These are phyloP conservation scores for Linum tenue DNA, from an alignment of 345 rosid genomes.

Conservation along the genomic window DNA sequence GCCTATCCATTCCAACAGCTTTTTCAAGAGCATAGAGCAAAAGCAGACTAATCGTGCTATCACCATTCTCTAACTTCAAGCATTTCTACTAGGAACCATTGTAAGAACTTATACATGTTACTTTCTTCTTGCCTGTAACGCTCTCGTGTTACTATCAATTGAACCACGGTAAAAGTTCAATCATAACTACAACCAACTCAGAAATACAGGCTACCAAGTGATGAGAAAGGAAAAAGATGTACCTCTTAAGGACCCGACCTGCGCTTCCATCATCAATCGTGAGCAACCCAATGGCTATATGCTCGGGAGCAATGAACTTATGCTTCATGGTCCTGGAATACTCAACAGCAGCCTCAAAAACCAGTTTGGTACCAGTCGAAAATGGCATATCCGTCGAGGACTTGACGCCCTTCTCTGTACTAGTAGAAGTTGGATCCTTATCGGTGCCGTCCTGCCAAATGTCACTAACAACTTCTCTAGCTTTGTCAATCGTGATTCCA, in stretches of 20 bases:
- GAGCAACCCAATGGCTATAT: constrained; percentile 77
- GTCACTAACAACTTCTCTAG: constrained; percentile 57
- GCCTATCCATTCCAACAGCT: neutral
- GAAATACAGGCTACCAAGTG: neutral
- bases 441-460: constrained; percentile 41
- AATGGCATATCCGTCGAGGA: constrained; percentile 49
- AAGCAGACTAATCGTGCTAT: neutral
- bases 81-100: neutral
- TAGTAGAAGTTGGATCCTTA: constrained; percentile 13
- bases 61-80: neutral
- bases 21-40: neutral
- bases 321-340: constrained; percentile 76
- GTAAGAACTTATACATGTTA: neutral
- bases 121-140: too few relatives aligned
- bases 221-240: neutral
- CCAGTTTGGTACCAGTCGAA: constrained; percentile 68
- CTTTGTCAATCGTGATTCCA: constrained; percentile 55
- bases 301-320: constrained; percentile 87
- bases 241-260: constrained; percentile 68
- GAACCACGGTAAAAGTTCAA: neutral
- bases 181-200: neutral
- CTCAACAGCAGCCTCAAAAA: constrained; percentile 93
- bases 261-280: constrained; percentile 94
- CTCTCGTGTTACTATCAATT: too few relatives aligned
- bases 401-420: neutral